phyloP scores from a whole-genome alignment of 345 rosid genomes.

The Zanthoxylum bungeanum region DNA sequence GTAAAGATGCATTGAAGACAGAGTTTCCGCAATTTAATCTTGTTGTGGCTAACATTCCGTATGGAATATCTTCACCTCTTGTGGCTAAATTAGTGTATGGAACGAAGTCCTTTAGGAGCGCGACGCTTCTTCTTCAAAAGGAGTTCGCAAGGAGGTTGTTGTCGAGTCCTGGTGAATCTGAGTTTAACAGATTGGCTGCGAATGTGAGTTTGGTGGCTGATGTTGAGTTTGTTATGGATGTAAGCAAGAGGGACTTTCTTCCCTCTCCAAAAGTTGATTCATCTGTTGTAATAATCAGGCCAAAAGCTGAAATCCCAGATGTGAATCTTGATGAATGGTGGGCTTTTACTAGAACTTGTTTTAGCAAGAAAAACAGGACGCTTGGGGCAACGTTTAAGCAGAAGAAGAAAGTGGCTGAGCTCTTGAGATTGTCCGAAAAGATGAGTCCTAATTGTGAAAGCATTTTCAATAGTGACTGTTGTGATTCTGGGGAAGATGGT shows the following conservation, averaged over 20 bases:
- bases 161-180: conserved; percentile 82
- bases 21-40: conserved; percentile 73
- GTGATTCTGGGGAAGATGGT: conserved; percentile 4
- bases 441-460: background rate
- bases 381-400: conserved; percentile 86
- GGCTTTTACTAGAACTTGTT: conserved; percentile 78
- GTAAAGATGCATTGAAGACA: conserved; percentile 72
- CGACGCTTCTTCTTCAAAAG: conserved; percentile 86
- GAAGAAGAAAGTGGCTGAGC: conserved; percentile 79
- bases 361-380: conserved; percentile 81
- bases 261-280: conserved; percentile 93
- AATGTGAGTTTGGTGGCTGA: conserved; percentile 83
- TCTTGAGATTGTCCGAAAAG: conserved; percentile 37
- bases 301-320: conserved; percentile 55
- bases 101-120: conserved; percentile 49
- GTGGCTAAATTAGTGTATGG: conserved; percentile 78
- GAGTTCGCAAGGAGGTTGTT: conserved; percentile 79
- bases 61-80: conserved; percentile 81
- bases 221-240: conserved; percentile 77
- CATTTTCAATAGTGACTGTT: background rate
- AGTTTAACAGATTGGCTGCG: conserved; percentile 81
- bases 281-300: conserved; percentile 69
- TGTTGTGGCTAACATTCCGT: conserved; percentile 83
- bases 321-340: conserved; percentile 69
- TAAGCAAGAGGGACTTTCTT: conserved; percentile 84